Evolutionary conservation across 2,329 filamentous ascomycete genomes (phyloP).

Genomic region (Colletotrichum lini): DNA sequence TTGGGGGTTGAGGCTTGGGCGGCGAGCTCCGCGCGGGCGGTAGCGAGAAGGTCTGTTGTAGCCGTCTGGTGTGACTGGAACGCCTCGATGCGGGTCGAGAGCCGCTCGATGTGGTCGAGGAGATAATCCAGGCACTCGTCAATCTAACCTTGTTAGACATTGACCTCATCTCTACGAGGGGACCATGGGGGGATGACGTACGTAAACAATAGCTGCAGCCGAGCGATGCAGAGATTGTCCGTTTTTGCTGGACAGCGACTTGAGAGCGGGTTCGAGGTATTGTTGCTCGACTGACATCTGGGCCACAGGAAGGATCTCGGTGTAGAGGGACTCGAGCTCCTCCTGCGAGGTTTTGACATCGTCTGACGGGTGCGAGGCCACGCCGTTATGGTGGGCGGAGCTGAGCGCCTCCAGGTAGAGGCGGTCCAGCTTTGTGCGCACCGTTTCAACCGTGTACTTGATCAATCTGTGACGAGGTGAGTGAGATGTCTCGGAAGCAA

Average conservation of each 20-base stretch:
- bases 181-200: slow-evolving; percentile 49
- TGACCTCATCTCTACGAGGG: background rate
- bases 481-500: background rate
- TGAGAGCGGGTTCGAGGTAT: slow-evolving; percentile 72
- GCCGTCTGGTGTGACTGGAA: slow-evolving; percentile 63
- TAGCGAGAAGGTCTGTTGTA: slow-evolving; percentile 55
- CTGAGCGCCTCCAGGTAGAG: slow-evolving; percentile 66
- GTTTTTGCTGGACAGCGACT: slow-evolving; percentile 59
- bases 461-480: slow-evolving; percentile 60
- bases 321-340: slow-evolving; percentile 78
- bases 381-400: slow-evolving; percentile 43
- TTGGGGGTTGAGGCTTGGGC: slow-evolving; percentile 43
- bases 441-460: slow-evolving; percentile 69
- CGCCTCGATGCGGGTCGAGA: slow-evolving; percentile 59
- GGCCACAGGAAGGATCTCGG: slow-evolving; percentile 78
- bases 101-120: slow-evolving; percentile 60
- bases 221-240: slow-evolving; percentile 61
- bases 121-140: slow-evolving; percentile 67
- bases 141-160: slow-evolving; percentile 57
- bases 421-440: slow-evolving; percentile 69
- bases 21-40: slow-evolving; percentile 61
- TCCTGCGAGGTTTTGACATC: slow-evolving; percentile 66
- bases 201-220: slow-evolving; percentile 65
- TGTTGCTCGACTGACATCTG: slow-evolving; percentile 81
- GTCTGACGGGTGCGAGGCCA: slow-evolving; percentile 52